phyloP scores from a whole-genome alignment of 306 rosid species.

The Lotus japonicus region DNA sequence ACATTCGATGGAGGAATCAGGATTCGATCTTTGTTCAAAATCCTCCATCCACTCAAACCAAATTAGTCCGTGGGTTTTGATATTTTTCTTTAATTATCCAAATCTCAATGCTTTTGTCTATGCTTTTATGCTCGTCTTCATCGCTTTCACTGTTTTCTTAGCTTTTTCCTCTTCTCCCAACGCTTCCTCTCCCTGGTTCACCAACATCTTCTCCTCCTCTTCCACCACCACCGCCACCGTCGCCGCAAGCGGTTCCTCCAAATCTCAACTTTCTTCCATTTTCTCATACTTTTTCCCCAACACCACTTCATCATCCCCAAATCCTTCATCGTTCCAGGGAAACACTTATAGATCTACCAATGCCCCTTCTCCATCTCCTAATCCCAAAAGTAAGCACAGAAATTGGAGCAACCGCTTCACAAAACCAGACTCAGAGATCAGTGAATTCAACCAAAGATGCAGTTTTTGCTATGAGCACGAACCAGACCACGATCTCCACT shows the following conservation, averaged over 20 bases:
- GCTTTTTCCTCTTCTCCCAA: constrained; percentile 57
- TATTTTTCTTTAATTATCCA: too few species aligned
- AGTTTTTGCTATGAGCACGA: background rate
- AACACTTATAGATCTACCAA: constrained; percentile 50
- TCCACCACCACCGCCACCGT: background rate
- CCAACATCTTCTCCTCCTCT: constrained; percentile 39
- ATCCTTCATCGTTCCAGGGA: background rate
- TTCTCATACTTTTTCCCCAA: constrained; percentile 51
- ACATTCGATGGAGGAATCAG: too few species aligned
- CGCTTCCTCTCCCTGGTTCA: constrained; percentile 56
- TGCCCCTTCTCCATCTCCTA: constrained; percentile 30
- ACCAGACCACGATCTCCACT: background rate
- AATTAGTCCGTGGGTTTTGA: too few species aligned
- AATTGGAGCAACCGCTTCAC: constrained; percentile 4
- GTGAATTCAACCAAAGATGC: constrained; percentile 5
- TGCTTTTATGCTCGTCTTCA: constrained; percentile 55
- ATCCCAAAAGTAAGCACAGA: too few species aligned
- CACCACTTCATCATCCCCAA: constrained; percentile 5
- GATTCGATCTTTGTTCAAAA: too few species aligned
- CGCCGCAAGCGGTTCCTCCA: too few species aligned
- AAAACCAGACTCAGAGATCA: constrained; percentile 19
- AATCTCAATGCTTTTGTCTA: constrained; percentile 64
- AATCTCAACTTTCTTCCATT: constrained; percentile 49
- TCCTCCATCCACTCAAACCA: too few species aligned
- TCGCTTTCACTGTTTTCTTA: constrained; percentile 63